phyloP scores from a whole-genome alignment of 2,329 filamentous ascomycete genomes.

The Sporothrix variecibatus region DNA sequence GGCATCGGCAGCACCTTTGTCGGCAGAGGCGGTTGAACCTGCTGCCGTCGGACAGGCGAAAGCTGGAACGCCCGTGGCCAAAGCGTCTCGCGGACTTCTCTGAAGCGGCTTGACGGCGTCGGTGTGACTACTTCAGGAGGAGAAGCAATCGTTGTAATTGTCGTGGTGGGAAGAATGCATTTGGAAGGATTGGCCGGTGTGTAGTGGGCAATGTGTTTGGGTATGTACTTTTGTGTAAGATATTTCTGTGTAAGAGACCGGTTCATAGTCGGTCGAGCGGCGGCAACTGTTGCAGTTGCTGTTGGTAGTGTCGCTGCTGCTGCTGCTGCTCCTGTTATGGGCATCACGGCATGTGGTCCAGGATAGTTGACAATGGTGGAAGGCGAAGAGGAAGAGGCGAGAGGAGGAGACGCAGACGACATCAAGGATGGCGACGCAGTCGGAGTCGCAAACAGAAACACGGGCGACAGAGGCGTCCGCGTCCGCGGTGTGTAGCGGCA shows the following conservation, averaged over 20 bases:
- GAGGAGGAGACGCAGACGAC: constrained; percentile 1
- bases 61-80: constrained; percentile 26
- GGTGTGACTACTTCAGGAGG: background rate
- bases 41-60: constrained; percentile 25
- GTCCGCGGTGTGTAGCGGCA: constrained; percentile 4
- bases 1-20: background rate
- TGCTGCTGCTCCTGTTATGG: constrained; percentile 22
- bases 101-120: background rate
- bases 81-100: constrained; percentile 22
- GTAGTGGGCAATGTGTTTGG: background rate
- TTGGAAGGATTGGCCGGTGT: background rate
- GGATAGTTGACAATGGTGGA: constrained; percentile 17
- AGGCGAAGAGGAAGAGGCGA: background rate
- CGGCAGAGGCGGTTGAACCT: background rate
- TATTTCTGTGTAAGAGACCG: constrained; percentile 24
- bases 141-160: constrained; percentile 12
- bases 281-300: background rate
- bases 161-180: background rate
- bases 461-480: constrained; percentile 19
- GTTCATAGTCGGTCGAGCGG: background rate
- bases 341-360: constrained; percentile 29
- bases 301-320: background rate
- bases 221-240: constrained; percentile 21
- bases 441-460: constrained; percentile 21
- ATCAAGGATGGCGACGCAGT: constrained; percentile 5